phyloP scores from a whole-genome alignment of 2,329 filamentous ascomycete genomes.

The Exophiala dermatitidis region DNA sequence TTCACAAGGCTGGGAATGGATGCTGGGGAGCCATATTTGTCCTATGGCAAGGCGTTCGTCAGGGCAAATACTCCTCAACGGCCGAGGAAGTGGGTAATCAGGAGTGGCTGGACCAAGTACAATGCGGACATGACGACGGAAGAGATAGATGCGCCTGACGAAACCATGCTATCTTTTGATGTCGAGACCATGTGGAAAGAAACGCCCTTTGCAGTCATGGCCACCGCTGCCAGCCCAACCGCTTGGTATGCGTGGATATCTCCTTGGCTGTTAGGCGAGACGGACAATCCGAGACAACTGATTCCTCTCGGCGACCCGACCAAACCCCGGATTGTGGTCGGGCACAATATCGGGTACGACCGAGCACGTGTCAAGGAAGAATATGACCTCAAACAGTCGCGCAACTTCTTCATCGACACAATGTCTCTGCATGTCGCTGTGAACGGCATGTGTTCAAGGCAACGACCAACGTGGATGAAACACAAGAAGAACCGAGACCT shows the following conservation, averaged over 20 bases:
- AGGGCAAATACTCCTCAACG: slow-evolving; percentile 50
- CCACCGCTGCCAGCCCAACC: slow-evolving; percentile 79
- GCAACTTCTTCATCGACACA: slow-evolving; percentile 85
- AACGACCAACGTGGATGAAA: slow-evolving; percentile 95
- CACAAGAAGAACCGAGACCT: slow-evolving; percentile 85
- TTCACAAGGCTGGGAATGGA: slow-evolving; percentile 84
- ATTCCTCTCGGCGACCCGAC: slow-evolving; percentile 76
- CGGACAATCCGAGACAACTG: slow-evolving; percentile 67
- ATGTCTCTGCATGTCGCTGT: slow-evolving; percentile 98
- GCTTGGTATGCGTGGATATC: slow-evolving; percentile 98
- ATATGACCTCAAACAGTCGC: slow-evolving; percentile 73
- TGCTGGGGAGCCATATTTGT: slow-evolving; percentile 75
- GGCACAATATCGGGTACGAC: slow-evolving; percentile 95
- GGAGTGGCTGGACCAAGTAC: slow-evolving; percentile 94
- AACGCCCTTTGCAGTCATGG: slow-evolving; percentile 90
- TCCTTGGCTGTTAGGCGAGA: slow-evolving; percentile 84
- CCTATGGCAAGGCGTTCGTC: slow-evolving; percentile 67
- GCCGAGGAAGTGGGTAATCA: slow-evolving; percentile 65
- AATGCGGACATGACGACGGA: slow-evolving; percentile 65
- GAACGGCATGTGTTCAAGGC: slow-evolving; percentile 97
- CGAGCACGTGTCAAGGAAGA: slow-evolving; percentile 82
- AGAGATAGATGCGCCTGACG: slow-evolving; percentile 66
- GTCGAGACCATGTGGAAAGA: slow-evolving; percentile 96
- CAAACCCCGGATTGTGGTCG: slow-evolving; percentile 70
- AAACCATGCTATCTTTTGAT: slow-evolving; percentile 81